phyloP scores from a whole-genome alignment of 148 eudicot species.

The Agrostemma githago region DNA sequence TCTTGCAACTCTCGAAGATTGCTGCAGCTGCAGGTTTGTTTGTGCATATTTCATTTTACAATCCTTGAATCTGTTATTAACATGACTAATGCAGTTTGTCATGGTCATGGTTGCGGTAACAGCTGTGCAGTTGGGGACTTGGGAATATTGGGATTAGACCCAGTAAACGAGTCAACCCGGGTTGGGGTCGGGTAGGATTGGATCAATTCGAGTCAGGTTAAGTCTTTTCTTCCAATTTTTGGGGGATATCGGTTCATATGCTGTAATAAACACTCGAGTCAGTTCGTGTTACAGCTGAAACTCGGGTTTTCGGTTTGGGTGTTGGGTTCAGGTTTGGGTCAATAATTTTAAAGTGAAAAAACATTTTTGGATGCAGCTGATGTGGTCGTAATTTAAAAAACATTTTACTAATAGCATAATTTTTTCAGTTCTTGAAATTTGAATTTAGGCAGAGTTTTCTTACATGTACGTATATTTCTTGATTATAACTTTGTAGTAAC shows the following conservation, averaged over 20 bases:
- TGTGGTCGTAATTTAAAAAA: neutral
- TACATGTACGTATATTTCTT: neutral
- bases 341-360: no score
- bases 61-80: neutral
- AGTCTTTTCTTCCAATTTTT: no score
- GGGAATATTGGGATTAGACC: no score
- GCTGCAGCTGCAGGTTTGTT: conserved; percentile 84
- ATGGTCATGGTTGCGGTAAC: neutral
- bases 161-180: no score
- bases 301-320: no score
- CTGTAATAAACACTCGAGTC: no score
- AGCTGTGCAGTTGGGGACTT: neutral
- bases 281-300: no score
- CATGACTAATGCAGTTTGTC: neutral
- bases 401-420: neutral
- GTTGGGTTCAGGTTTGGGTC: no score
- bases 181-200: no score
- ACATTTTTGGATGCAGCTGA: neutral
- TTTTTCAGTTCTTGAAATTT: neutral
- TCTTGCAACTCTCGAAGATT: conserved; percentile 81
- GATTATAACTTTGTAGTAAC: neutral
- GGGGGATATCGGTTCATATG: no score
- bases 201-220: no score
- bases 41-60: conserved; percentile 5
- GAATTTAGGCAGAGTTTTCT: neutral